A percentile compares a stretch with the other conserved stretches of the same genome.
Conservation (phyloP, 2,329 filamentous ascomycete species). For the Pseudogymnoascus verrucosus region DNA sequence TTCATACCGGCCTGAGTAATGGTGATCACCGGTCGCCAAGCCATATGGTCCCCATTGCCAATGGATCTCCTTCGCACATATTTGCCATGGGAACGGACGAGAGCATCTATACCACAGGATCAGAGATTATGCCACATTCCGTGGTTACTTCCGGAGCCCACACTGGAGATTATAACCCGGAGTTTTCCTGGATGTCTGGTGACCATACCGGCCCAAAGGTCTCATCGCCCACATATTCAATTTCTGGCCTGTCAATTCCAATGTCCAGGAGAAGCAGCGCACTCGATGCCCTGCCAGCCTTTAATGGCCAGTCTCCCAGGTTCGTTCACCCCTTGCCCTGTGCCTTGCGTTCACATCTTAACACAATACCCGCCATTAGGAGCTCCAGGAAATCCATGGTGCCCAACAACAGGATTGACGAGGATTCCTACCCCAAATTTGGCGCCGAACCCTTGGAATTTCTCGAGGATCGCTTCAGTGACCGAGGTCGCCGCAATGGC, state of each 20-base stretch:
- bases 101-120: conserved; percentile 14
- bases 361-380: conserved; percentile 24
- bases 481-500: conserved; percentile 20
- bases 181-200: conserved; percentile 23
- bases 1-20: conserved; percentile 19
- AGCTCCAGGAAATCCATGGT: conserved; percentile 20
- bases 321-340: conserved; percentile 19
- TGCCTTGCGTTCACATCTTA: conserved; percentile 17
- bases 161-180: conserved; percentile 14
- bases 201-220: conserved; percentile 15
- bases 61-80: conserved; percentile 10
- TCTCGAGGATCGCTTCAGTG: conserved; percentile 23
- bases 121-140: conserved; percentile 13
- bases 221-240: conserved; percentile 22
- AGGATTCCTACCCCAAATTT: conserved; percentile 23
- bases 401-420: conserved; percentile 25
- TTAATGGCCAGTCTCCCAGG: conserved; percentile 25
- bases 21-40: conserved; percentile 10
- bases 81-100: conserved; percentile 8
- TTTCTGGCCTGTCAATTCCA: conserved; percentile 10
- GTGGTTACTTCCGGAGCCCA: conserved; percentile 11
- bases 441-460: conserved; percentile 20
- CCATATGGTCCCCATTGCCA: conserved; percentile 17
- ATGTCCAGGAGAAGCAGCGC: conserved; percentile 24
- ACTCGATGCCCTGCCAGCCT: conserved; percentile 23